phyloP scores from a whole-genome alignment of 352 stramenopile genomes.

The Globisporangium yorkense region DNA sequence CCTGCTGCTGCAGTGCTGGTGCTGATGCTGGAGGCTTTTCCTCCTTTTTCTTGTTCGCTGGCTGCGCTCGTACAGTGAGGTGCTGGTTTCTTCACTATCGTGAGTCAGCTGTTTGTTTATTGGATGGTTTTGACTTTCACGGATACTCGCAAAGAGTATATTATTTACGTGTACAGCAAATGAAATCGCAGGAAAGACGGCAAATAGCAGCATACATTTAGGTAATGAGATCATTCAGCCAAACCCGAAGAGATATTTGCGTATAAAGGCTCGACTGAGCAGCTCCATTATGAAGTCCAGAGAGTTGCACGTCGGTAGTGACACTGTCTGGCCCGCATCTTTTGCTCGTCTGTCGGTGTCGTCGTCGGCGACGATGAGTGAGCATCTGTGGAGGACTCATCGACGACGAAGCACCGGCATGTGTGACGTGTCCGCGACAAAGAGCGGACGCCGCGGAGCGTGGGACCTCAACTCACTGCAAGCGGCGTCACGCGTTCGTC shows the following conservation, averaged over 20 bases:
- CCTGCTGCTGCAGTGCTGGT: neutral
- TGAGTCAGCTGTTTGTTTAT: no score
- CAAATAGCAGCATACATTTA: no score
- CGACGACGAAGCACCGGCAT: neutral
- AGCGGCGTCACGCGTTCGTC: neutral
- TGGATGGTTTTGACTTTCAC: no score
- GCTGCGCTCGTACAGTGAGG: neutral
- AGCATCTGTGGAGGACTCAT: neutral
- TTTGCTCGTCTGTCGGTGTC: neutral
- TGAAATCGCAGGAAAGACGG: no score
- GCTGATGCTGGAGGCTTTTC: neutral
- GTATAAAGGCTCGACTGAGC: neutral
- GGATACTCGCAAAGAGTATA: no score
- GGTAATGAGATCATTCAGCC: no score
- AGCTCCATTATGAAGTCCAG: neutral
- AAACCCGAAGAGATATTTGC: no score
- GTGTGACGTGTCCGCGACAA: neutral
- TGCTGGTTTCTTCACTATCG: neutral
- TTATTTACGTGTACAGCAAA: no score
- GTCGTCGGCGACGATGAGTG: neutral
- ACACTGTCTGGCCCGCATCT: neutral
- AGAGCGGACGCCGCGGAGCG: neutral
- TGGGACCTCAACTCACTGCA: neutral
- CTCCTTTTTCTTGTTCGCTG: neutral
- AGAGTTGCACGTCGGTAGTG: neutral